Evolutionary conservation across 2,329 filamentous ascomycete genomes (phyloP).

Genomic region (Aureobasidium lini): DNA sequence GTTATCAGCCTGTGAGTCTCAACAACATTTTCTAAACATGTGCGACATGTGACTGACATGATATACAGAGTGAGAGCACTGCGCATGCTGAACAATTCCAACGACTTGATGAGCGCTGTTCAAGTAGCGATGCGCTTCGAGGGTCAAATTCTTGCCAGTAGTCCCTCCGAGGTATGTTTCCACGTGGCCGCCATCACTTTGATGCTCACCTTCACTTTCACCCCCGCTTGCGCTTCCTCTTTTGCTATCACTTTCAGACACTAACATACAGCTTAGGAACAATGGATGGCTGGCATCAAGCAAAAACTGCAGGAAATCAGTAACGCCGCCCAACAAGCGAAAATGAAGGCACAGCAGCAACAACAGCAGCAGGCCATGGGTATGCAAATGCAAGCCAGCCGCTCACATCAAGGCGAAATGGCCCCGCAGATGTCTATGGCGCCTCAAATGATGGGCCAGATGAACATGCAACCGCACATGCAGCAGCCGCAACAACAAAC

Average conservation of each 20-base stretch:
- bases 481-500: conserved; percentile 18
- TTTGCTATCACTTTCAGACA: neutral
- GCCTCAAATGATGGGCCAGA: conserved; percentile 45
- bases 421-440: conserved; percentile 39
- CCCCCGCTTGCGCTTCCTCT: neutral
- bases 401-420: conserved; percentile 36
- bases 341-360: conserved; percentile 13
- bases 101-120: conserved; percentile 7
- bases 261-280: conserved; percentile 10
- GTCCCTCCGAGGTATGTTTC: conserved; percentile 12
- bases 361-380: conserved; percentile 20
- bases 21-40: neutral
- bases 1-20: conserved; percentile 28
- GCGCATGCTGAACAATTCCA: conserved; percentile 11
- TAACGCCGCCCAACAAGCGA: conserved; percentile 3
- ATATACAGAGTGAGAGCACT: conserved; percentile 14
- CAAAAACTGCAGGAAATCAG: conserved; percentile 16
- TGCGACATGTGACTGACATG: neutral
- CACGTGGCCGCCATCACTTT: neutral
- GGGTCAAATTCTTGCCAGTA: conserved; percentile 1
- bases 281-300: conserved; percentile 14
- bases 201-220: neutral
- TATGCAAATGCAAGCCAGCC: conserved; percentile 26
- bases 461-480: conserved; percentile 28
- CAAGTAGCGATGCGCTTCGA: conserved; percentile 15